Percentiles rank a stretch among this genome's conserved stretches.
These are phyloP conservation scores for Dioscorea dumetorum DNA, from an alignment of 106 monocot genomes.

Conservation along the genomic window DNA sequence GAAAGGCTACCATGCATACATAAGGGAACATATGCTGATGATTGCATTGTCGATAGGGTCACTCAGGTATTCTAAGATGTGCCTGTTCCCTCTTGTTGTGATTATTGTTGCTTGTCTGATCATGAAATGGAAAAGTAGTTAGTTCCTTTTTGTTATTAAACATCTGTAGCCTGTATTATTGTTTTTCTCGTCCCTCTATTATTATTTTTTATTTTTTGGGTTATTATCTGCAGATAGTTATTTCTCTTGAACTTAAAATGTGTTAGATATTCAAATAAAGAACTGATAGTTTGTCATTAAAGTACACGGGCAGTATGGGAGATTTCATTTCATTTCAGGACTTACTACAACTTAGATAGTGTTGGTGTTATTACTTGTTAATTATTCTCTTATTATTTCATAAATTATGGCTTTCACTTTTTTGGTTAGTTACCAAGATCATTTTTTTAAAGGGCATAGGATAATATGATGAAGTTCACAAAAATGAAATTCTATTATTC, in stretches of 20 bases:
- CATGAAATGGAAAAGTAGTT: background rate
- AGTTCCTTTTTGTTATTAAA: too few species aligned
- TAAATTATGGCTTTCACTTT: background rate
- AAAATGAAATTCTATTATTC: background rate
- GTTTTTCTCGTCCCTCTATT: background rate
- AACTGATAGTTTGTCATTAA: too few species aligned
- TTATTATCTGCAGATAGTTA: background rate
- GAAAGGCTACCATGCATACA: slow-evolving; percentile 93
- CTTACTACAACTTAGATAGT: too few species aligned
- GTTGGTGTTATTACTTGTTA: too few species aligned
- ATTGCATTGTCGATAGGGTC: slow-evolving; percentile 94
- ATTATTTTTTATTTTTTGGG: background rate
- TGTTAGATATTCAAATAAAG: too few species aligned
- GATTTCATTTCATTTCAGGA: too few species aligned
- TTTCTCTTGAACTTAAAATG: too few species aligned
- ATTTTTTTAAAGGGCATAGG: background rate
- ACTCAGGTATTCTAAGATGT: slow-evolving; percentile 54
- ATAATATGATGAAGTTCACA: background rate
- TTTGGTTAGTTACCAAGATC: background rate
- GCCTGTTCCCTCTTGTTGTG: too few species aligned
- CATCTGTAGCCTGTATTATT: too few species aligned
- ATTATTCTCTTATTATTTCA: background rate
- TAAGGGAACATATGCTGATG: slow-evolving; percentile 99
- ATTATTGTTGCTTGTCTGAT: background rate
- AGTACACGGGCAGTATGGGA: too few species aligned